These are phyloP conservation scores for Penicillium sp. DNA, from an alignment of 2,329 filamentous ascomycete genomes.

Conservation along the genomic window DNA sequence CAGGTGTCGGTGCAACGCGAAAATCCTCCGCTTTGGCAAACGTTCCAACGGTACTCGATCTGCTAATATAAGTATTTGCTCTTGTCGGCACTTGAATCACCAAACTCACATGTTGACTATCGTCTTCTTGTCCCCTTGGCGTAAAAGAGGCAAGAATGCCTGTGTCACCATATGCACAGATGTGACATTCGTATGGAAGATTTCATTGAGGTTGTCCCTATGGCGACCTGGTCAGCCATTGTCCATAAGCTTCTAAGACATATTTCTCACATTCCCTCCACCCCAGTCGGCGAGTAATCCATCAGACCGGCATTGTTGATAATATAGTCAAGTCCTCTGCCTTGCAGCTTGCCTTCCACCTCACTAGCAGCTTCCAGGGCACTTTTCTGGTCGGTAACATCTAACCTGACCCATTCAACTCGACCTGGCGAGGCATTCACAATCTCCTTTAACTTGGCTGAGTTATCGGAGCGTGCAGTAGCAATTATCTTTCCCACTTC, in stretches of 20 bases:
- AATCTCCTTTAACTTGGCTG: slow-evolving; percentile 36
- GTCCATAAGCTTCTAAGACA: neutral
- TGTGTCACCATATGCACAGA: slow-evolving; percentile 42
- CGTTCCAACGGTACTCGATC: slow-evolving; percentile 47
- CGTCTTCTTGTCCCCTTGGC: slow-evolving; percentile 43
- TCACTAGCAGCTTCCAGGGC: slow-evolving; percentile 35
- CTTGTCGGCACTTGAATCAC: neutral
- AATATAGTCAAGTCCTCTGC: slow-evolving; percentile 48
- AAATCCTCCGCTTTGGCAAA: slow-evolving; percentile 29
- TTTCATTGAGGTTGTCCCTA: slow-evolving; percentile 40
- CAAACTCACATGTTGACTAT: slow-evolving; percentile 46
- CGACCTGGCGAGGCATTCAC: slow-evolving; percentile 35
- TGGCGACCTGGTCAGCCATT: neutral
- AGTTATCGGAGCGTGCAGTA: slow-evolving; percentile 37
- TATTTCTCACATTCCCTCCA: slow-evolving; percentile 27
- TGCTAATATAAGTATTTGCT: slow-evolving; percentile 12
- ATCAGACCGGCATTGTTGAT: slow-evolving; percentile 48
- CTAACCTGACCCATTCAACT: slow-evolving; percentile 39
- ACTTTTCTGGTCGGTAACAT: slow-evolving; percentile 37
- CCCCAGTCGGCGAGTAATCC: slow-evolving; percentile 13
- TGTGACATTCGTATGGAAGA: slow-evolving; percentile 46
- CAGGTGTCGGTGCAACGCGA: slow-evolving; percentile 28
- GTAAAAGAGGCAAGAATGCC: slow-evolving; percentile 42
- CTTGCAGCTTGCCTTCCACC: slow-evolving; percentile 37
- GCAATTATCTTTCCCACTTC: slow-evolving; percentile 46